Percentiles rank a stretch among this genome's conserved stretches.
Conservation (phyloP, 176 grass and related monocot species). For the Secale cereale region DNA sequence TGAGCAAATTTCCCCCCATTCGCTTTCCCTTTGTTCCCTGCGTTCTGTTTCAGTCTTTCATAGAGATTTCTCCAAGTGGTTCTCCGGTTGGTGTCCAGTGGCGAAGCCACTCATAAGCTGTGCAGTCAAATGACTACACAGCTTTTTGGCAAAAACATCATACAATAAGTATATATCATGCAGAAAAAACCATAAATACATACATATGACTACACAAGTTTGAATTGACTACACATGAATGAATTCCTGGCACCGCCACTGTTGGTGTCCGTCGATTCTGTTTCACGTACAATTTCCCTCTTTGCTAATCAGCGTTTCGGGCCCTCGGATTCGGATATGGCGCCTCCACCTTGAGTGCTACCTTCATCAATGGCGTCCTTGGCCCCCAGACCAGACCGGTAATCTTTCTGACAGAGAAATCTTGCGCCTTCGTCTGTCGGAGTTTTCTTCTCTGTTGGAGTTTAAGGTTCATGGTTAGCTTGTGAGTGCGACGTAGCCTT, state of each 20-base stretch:
- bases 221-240: too few relatives aligned
- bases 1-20: conserved; percentile 8
- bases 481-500: not conserved
- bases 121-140: too few relatives aligned
- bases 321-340: conserved; percentile 37
- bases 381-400: conserved; percentile 39
- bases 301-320: conserved; percentile 33
- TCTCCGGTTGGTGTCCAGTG: not conserved
- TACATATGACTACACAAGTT: too few relatives aligned
- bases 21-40: not conserved
- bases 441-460: not conserved
- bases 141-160: too few relatives aligned
- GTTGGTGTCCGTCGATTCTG: not conserved
- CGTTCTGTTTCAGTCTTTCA: not conserved
- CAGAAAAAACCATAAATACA: too few relatives aligned
- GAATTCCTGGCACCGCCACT: too few relatives aligned
- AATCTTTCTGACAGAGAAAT: not conserved
- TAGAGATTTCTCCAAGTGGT: not conserved
- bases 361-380: conserved; percentile 55
- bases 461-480: not conserved
- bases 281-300: not conserved
- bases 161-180: too few relatives aligned
- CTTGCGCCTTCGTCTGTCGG: not conserved
- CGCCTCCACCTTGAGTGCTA: conserved; percentile 25
- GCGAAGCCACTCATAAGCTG: too few relatives aligned